Evolutionary conservation across 2,329 filamentous ascomycete genomes (phyloP).

Genomic region (Fusarium paranaense): DNA sequence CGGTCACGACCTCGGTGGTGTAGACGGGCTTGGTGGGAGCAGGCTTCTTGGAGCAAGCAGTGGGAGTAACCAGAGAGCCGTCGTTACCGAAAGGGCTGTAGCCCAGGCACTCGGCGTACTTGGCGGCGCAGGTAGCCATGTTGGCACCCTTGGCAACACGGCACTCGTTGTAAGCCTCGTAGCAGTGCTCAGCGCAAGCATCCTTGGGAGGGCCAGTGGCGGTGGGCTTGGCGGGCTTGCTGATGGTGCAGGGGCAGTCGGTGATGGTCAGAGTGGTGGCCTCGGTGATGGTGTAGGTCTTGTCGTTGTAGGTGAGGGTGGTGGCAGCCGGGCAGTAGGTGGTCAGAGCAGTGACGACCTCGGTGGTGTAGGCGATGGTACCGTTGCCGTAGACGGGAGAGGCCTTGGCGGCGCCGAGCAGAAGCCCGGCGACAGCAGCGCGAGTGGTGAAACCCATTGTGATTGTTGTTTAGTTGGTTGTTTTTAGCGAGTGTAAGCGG

Average conservation of each 20-base stretch:
- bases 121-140: constrained; percentile 34
- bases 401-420: constrained; percentile 31
- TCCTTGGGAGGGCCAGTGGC: constrained; percentile 21
- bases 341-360: constrained; percentile 71
- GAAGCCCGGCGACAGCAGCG: constrained; percentile 28
- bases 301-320: constrained; percentile 66
- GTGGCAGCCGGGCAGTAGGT: constrained; percentile 76
- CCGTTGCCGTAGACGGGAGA: constrained; percentile 36
- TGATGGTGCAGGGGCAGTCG: constrained; percentile 73
- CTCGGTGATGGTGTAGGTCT: constrained; percentile 74
- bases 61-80: constrained; percentile 26
- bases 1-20: constrained; percentile 69
- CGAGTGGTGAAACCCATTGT: constrained; percentile 39
- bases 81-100: constrained; percentile 34
- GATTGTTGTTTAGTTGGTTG: constrained; percentile 9
- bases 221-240: constrained; percentile 52
- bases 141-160: constrained; percentile 22
- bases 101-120: constrained; percentile 36
- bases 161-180: constrained; percentile 28
- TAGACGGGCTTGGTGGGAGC: not conserved
- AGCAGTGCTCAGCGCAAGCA: constrained; percentile 32
- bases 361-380: constrained; percentile 65
- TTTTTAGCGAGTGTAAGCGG: not conserved
- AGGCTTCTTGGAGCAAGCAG: constrained; percentile 28
- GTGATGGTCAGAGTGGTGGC: constrained; percentile 73